Evolutionary conservation across 768 basidiomycete genomes (phyloP), one percentile per base, ranked within the genome.

Genomic region (Boletus reticulatus): DNA sequence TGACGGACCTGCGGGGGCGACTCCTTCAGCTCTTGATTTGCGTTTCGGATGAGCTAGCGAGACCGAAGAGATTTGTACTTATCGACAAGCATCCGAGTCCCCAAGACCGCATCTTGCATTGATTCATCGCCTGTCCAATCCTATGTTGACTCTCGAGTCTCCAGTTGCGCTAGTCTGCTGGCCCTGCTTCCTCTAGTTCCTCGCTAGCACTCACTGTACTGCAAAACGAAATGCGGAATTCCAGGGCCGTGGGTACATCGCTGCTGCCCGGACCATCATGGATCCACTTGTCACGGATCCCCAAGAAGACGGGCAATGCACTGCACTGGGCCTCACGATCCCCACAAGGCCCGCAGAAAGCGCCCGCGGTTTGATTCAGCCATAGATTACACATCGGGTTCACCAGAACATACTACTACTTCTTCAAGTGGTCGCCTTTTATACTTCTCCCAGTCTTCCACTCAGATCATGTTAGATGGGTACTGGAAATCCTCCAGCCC

Each of bases 61-160:
- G 75, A 79, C n/a, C 89, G 79, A 34, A 92, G 71, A 2, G 92
- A 90, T 70, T 89, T 92, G 75, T 93, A 86, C 67, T 90, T 88
- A 75, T 94, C 92, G 34, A 92, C 34, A 11, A 14, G 34, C 34
- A 34, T 34, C 32, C 32, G 32, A 27, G 27, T 94, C 20, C 91
- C 81, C 17, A 92, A 75, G 1, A 94, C 85, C 0, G 84, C 80
- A 71, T 89, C 85, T 50, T 83, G 74, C 2, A 82, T 76, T 8
- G 78, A 75, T 69, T 93, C 92, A 12, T 93, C 88, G 0, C 89
- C 89, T 2, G 80, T 81, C 92, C 89, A 92, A 65, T 91, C 86
- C 53, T 80, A 34, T 86, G 74, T 61, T 81, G 76, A 46, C 71
- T 74, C 59, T 80, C 76, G 76, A 46, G 71, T 74, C 59, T 80